These are phyloP conservation scores for Aspergillus pseudoterreus DNA, from an alignment of 2,329 filamentous ascomycete genomes.

Conservation along the genomic window DNA sequence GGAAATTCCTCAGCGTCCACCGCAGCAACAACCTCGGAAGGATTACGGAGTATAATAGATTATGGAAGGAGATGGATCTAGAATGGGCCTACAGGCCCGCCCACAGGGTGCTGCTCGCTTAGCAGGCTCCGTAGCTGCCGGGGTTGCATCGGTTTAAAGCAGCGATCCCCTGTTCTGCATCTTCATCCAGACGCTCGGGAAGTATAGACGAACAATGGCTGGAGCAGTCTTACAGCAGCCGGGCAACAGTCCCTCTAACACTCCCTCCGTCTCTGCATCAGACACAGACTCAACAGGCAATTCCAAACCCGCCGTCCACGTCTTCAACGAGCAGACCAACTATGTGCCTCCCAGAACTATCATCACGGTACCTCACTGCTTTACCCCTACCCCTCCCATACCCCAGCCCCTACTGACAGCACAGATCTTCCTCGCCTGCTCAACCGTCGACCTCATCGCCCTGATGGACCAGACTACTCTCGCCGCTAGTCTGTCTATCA, in stretches of 20 bases:
- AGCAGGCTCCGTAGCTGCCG: no score
- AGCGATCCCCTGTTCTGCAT: no score
- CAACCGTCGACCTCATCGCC: constrained; percentile 53
- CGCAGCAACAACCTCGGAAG: no score
- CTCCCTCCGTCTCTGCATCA: neutral
- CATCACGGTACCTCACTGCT: constrained; percentile 41
- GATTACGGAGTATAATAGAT: no score
- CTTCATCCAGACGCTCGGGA: neutral
- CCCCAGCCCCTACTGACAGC: neutral
- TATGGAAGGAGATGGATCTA: neutral
- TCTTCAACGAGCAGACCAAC: constrained; percentile 55
- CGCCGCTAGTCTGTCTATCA: constrained; percentile 53
- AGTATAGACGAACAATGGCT: constrained; percentile 2
- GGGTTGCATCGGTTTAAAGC: no score
- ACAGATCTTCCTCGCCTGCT: constrained; percentile 56
- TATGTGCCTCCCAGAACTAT: constrained; percentile 52
- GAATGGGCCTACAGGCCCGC: no score
- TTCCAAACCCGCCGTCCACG: constrained; percentile 9
- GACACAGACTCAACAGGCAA: neutral
- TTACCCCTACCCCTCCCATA: neutral
- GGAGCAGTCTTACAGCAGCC: neutral
- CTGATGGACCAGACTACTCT: constrained; percentile 58
- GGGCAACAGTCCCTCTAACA: neutral
- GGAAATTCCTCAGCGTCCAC: neutral
- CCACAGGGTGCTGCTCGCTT: no score